phyloP scores from a whole-genome alignment of 2,329 filamentous ascomycete species.

The Neophaeococcomyces mojaviensis region DNA sequence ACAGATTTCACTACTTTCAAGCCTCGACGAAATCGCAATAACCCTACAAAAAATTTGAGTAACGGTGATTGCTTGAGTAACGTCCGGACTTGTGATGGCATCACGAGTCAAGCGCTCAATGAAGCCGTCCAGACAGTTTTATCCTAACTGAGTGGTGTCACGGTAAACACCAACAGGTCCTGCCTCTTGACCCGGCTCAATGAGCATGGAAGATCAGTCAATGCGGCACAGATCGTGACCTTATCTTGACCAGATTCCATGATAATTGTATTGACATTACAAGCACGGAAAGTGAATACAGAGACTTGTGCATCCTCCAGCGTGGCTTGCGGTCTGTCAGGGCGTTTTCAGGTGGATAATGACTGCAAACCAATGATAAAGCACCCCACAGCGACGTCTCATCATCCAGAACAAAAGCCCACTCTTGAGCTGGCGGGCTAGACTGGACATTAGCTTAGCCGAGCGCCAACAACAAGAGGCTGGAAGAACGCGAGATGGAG shows the following conservation, averaged over 20 bases:
- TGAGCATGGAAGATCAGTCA: neutral
- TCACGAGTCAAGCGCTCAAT: constrained; percentile 1
- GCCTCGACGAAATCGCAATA: constrained; percentile 7
- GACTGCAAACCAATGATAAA: neutral
- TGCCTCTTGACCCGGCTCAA: neutral
- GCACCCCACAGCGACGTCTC: constrained; percentile 6
- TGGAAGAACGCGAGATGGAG: constrained; percentile 7
- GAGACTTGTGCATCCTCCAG: neutral
- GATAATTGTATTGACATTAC: constrained; percentile 6
- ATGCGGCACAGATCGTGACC: constrained; percentile 1
- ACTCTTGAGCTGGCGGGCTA: constrained; percentile 3
- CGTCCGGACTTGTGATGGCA: neutral
- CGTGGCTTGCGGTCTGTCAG: constrained; percentile 7
- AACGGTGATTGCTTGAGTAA: constrained; percentile 7
- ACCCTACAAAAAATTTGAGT: constrained; percentile 6
- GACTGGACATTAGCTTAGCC: constrained; percentile 1
- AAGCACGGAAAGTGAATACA: neutral
- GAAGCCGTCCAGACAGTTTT: neutral
- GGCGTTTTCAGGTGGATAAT: neutral
- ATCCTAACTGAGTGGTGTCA: neutral
- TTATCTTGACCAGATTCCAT: constrained; percentile 2
- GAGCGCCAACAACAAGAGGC: constrained; percentile 7
- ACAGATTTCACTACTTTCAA: constrained; percentile 1
- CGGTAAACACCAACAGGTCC: neutral
- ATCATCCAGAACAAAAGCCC: constrained; percentile 3